Conservation (phyloP, 192 early-diverging fungal species). For the Jimgerdemannia flammicorona region DNA sequence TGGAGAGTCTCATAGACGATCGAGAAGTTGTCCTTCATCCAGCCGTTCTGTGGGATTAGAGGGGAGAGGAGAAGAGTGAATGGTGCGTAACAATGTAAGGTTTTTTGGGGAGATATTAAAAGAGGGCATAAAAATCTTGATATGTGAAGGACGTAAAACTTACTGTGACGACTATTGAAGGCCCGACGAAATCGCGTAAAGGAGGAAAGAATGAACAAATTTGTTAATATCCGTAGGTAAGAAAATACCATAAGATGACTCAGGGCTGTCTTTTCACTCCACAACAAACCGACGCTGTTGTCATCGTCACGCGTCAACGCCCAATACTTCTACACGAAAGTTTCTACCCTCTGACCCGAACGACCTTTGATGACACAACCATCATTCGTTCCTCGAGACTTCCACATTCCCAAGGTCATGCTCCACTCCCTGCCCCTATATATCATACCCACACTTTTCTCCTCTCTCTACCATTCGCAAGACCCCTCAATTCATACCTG, state of each 20-base stretch:
- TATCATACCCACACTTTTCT: conserved; percentile 3
- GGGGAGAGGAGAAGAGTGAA: background rate
- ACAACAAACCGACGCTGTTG: no score
- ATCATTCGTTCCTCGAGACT: background rate
- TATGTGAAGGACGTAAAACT: background rate
- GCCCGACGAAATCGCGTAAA: background rate
- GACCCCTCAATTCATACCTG: conserved; percentile 16
- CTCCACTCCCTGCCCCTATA: background rate
- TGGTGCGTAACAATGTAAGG: background rate
- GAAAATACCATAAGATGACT: no score
- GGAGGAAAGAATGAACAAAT: background rate
- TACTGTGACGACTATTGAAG: background rate
- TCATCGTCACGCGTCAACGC: no score
- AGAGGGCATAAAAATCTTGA: background rate
- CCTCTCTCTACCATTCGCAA: conserved; percentile 6
- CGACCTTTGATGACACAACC: background rate
- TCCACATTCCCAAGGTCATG: background rate
- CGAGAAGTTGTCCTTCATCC: conserved; percentile 68
- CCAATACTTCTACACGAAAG: no score
- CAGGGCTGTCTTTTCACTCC: no score
- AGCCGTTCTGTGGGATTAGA: conserved; percentile 44
- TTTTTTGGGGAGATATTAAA: background rate
- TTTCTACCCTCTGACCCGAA: background rate
- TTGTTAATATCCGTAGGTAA: no score
- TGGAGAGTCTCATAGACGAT: conserved; percentile 74